Percentiles rank a stretch among this genome's conserved stretches.
These are phyloP conservation scores for Exophiala oligosperma DNA, from an alignment of 2,329 filamentous ascomycete species.

Conservation along the genomic window DNA sequence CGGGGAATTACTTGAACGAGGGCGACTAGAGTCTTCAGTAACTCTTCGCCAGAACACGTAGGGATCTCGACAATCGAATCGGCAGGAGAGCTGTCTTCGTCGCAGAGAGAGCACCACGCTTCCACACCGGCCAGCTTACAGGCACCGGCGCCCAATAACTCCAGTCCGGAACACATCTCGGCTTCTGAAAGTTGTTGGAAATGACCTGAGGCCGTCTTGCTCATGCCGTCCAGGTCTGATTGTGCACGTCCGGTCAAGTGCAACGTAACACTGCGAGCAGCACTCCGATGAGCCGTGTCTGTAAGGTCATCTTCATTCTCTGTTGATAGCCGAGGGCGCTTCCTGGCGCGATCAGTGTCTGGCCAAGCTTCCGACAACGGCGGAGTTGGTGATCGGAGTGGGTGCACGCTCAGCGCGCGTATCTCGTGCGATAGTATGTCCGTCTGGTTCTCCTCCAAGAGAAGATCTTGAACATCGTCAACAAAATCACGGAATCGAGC, in stretches of 20 bases:
- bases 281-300: slow-evolving; percentile 27
- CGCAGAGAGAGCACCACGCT: slow-evolving; percentile 38
- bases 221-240: slow-evolving; percentile 40
- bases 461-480: slow-evolving; percentile 16
- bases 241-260: slow-evolving; percentile 38
- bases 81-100: slow-evolving; percentile 32
- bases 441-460: background rate
- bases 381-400: slow-evolving; percentile 3
- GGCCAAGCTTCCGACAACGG: slow-evolving; percentile 12
- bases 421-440: slow-evolving; percentile 13
- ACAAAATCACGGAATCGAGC: slow-evolving; percentile 8
- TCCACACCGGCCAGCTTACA: slow-evolving; percentile 46
- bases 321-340: slow-evolving; percentile 37
- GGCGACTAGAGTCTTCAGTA: slow-evolving; percentile 46
- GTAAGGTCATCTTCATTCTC: slow-evolving; percentile 33
- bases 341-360: slow-evolving; percentile 33
- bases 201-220: slow-evolving; percentile 45
- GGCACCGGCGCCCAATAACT: slow-evolving; percentile 57
- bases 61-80: background rate
- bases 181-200: slow-evolving; percentile 49
- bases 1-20: slow-evolving; percentile 43
- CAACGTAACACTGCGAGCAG: slow-evolving; percentile 36
- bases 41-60: slow-evolving; percentile 31
- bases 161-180: slow-evolving; percentile 54
- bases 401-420: slow-evolving; percentile 5